Evolutionary conservation across 768 basidiomycete species (phyloP).

Genomic region (Suillus sp.): DNA sequence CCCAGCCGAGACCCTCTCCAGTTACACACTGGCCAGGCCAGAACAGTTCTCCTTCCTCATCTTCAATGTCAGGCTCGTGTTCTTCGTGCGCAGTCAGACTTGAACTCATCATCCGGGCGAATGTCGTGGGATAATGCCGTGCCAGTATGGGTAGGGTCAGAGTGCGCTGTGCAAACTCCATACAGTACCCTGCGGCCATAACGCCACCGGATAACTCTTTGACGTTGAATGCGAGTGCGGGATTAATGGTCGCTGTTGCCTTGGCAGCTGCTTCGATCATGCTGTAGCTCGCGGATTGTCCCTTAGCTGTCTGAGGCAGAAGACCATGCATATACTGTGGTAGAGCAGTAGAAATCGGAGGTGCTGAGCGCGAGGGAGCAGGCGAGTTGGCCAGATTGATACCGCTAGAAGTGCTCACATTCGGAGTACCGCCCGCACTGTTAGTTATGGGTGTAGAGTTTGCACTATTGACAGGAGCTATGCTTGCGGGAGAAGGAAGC

Average conservation of each 20-base stretch:
- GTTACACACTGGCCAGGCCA: conserved; percentile 77
- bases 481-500: conserved; percentile 79
- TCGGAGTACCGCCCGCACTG: conserved; percentile 58
- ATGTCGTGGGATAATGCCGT: conserved; percentile 75
- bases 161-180: conserved; percentile 50
- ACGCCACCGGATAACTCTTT: conserved; percentile 39
- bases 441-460: conserved; percentile 73
- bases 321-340: conserved; percentile 37
- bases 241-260: conserved; percentile 31
- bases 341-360: conserved; percentile 41
- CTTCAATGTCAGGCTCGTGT: conserved; percentile 80
- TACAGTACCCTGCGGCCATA: conserved; percentile 43
- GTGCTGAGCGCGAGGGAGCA: conserved; percentile 30
- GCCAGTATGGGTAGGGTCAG: conserved; percentile 69
- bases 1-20: conserved; percentile 82
- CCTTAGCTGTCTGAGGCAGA: conserved; percentile 31
- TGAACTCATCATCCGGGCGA: conserved; percentile 70
- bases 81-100: conserved; percentile 67
- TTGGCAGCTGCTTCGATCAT: conserved; percentile 36
- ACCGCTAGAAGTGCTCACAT: conserved; percentile 32
- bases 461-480: conserved; percentile 65
- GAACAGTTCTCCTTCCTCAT: conserved; percentile 83
- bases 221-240: conserved; percentile 26
- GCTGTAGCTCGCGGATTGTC: conserved; percentile 28
- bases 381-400: conserved; percentile 25